phyloP scores from a whole-genome alignment of 805 yeast genomes.

The Zygotorulaspora sp. region DNA sequence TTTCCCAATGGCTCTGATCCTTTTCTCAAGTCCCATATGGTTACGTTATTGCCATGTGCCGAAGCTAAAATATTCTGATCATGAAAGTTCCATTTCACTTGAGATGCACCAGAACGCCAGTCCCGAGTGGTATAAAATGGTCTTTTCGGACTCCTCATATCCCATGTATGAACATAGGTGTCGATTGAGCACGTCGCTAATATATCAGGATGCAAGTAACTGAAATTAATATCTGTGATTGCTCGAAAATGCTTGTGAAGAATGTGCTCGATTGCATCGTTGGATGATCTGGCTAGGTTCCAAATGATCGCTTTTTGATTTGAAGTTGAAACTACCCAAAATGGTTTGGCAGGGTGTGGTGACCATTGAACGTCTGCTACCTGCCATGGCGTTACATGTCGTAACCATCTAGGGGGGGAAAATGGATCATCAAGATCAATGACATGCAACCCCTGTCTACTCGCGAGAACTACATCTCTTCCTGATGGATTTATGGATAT shows the following conservation, averaged over 20 bases:
- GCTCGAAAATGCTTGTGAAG: conserved; percentile 90
- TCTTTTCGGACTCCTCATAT: conserved; percentile 68
- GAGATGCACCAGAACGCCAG: conserved; percentile 92
- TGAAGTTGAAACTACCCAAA: conserved; percentile 90
- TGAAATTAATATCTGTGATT: conserved; percentile 92
- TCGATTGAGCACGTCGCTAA: conserved; percentile 93
- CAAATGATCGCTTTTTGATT: conserved; percentile 94
- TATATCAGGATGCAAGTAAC: conserved; percentile 77
- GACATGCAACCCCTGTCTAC: conserved; percentile 74
- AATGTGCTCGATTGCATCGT: conserved; percentile 77
- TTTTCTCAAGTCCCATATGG: conserved; percentile 84
- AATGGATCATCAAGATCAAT: conserved; percentile 96
- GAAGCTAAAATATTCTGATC: conserved; percentile 78
- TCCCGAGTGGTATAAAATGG: conserved; percentile 83
- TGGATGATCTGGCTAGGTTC: conserved; percentile 71
- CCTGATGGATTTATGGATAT: conserved; percentile 88
- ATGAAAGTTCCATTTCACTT: conserved; percentile 85
- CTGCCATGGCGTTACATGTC: conserved; percentile 92
- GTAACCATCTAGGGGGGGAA: conserved; percentile 90
- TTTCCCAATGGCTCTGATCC: conserved; percentile 71
- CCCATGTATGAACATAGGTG: conserved; percentile 86
- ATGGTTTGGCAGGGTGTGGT: conserved; percentile 77
- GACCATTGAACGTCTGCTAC: conserved; percentile 99
- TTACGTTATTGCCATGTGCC: conserved; percentile 74
- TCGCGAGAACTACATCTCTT: conserved; percentile 86